These are phyloP conservation scores for Myxozyma lipomycoides DNA, from an alignment of 805 yeast species.

Conservation along the genomic window DNA sequence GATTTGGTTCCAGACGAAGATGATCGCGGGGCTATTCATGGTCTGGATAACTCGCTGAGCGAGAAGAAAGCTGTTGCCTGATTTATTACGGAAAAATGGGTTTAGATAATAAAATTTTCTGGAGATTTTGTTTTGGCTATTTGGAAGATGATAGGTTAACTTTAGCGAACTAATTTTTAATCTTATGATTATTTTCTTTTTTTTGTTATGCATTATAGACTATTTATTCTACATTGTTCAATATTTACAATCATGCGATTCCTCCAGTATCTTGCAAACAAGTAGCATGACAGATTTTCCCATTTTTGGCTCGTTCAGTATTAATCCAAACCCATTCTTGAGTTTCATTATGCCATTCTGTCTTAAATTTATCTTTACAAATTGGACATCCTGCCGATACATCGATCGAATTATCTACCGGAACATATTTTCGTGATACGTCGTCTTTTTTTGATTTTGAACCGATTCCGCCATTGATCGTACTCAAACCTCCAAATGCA, in stretches of 20 bases:
- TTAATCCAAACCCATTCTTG: slow-evolving; percentile 84
- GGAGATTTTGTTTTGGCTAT: no score
- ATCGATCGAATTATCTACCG: slow-evolving; percentile 58
- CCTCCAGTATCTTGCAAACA: slow-evolving; percentile 61
- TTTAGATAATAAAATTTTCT: no score
- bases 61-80: no score
- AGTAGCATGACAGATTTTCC: slow-evolving; percentile 57
- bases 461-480: slow-evolving; percentile 31
- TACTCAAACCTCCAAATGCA: slow-evolving; percentile 14
- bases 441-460: slow-evolving; percentile 36
- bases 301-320: slow-evolving; percentile 49
- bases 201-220: not conserved
- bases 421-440: slow-evolving; percentile 45
- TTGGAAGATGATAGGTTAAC: no score
- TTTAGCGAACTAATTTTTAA: no score
- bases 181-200: not conserved
- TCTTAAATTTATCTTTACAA: slow-evolving; percentile 61
- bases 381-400: slow-evolving; percentile 55
- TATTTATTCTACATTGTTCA: not conserved
- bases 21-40: no score
- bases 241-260: not conserved
- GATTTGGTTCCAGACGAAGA: no score
- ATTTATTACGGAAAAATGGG: no score
- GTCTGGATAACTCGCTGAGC: no score
- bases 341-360: slow-evolving; percentile 65